Conservation (phyloP, 305 asterid species). For the Fraxinus latifolia region DNA sequence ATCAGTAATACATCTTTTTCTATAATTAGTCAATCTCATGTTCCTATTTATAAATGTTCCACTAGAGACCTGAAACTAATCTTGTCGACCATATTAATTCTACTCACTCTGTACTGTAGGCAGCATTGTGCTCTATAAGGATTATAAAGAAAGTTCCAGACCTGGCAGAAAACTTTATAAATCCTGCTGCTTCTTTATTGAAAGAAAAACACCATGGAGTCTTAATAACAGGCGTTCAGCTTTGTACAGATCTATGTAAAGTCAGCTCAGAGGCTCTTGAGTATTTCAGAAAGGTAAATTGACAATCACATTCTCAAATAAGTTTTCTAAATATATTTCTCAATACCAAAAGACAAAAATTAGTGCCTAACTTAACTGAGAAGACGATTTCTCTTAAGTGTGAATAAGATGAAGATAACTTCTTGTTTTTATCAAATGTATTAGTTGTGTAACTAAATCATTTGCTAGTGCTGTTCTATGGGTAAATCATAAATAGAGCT, state of each 20-base stretch:
- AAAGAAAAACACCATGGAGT: slow-evolving; percentile 99
- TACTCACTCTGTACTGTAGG: slow-evolving; percentile 49
- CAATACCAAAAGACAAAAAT: slow-evolving; percentile 10
- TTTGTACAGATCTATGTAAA: slow-evolving; percentile 79
- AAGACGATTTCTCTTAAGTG: not conserved
- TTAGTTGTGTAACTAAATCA: not conserved
- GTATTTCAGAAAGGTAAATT: slow-evolving; percentile 74
- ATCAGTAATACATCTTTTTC: not conserved
- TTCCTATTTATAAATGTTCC: not conserved
- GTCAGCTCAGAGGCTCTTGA: slow-evolving; percentile 82
- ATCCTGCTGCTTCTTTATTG: slow-evolving; percentile 69
- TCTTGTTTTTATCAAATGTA: not conserved
- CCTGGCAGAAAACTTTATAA: slow-evolving; percentile 86
- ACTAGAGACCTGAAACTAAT: slow-evolving; percentile 16
- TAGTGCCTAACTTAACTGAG: not conserved
- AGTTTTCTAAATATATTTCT: slow-evolving; percentile 10
- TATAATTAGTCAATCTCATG: not conserved
- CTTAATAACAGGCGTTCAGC: slow-evolving; percentile 86
- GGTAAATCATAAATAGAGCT: not conserved
- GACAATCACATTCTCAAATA: slow-evolving; percentile 1
- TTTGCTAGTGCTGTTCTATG: not conserved
- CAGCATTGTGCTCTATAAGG: slow-evolving; percentile 92
- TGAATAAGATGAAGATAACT: not conserved
- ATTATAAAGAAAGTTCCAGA: slow-evolving; percentile 95
- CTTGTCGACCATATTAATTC: slow-evolving; percentile 21